A percentile compares a stretch with the other conserved stretches of the same genome.
Evolutionary conservation across 2,329 filamentous ascomycete genomes (phyloP).

Genomic region (Sarocladium brachiariae): DNA sequence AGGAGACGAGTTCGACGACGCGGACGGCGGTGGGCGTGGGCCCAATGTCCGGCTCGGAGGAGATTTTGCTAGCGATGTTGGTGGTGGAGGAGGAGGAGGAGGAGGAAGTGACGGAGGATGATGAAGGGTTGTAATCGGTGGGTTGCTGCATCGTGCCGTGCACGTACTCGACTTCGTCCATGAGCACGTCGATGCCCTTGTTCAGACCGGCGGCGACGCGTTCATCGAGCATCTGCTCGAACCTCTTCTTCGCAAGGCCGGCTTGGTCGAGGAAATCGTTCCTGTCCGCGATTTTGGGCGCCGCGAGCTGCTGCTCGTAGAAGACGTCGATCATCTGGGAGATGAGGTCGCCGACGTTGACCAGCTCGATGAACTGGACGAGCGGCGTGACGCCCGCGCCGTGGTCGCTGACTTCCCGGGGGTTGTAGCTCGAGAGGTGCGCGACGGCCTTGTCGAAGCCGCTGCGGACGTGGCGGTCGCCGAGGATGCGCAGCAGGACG

Average conservation of each 20-base stretch:
- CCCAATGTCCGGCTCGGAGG: constrained; percentile 47
- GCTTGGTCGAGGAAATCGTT: constrained; percentile 93
- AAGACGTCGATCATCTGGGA: constrained; percentile 99
- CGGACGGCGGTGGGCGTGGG: constrained; percentile 72
- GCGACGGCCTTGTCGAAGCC: constrained; percentile 90
- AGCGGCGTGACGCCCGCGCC: constrained; percentile 77
- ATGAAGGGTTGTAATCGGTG: constrained; percentile 83
- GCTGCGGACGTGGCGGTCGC: constrained; percentile 78
- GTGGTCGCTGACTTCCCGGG: constrained; percentile 70
- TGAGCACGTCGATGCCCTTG: constrained; percentile 95
- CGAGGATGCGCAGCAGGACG: constrained; percentile 72
- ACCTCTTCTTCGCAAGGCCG: constrained; percentile 92
- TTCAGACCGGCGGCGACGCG: constrained; percentile 92
- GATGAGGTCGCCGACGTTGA: constrained; percentile 96
- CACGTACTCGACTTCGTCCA: constrained; percentile 96
- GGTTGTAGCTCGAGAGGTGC: constrained; percentile 87
- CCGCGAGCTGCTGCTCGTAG: constrained; percentile 88
- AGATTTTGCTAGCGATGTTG: too few species aligned
- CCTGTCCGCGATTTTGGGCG: constrained; percentile 74
- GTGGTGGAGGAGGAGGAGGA: constrained; percentile 20
- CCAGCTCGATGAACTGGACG: constrained; percentile 91
- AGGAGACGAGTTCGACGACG: constrained; percentile 77
- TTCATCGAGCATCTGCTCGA: constrained; percentile 97
- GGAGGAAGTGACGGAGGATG: constrained; percentile 14
- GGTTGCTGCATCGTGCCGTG: constrained; percentile 81